Percentiles rank a stretch among this genome's conserved stretches.
These are phyloP conservation scores for Lachnellula cervina DNA, from an alignment of 2,329 filamentous ascomycete species.

Conservation along the genomic window DNA sequence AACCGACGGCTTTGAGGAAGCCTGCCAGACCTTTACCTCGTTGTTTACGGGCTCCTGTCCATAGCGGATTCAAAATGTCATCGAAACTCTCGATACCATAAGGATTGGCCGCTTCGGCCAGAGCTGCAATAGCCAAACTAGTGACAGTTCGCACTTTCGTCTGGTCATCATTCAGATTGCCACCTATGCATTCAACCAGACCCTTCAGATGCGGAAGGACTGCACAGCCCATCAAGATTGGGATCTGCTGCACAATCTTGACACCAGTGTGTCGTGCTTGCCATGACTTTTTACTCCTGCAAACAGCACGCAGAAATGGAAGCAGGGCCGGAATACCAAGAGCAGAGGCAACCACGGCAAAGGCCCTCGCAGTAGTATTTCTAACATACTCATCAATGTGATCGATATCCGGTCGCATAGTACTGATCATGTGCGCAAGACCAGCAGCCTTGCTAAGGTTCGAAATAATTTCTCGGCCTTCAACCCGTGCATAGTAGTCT, in stretches of 20 bases:
- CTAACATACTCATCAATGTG: slow-evolving; percentile 97
- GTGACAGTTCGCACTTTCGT: slow-evolving; percentile 97
- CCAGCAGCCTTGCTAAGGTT: slow-evolving; percentile 96
- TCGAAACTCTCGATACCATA: slow-evolving; percentile 99
- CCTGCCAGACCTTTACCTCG: slow-evolving; percentile 92
- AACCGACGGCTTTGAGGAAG: slow-evolving; percentile 95
- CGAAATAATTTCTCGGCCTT: slow-evolving; percentile 97
- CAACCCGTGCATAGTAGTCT: slow-evolving; percentile 97
- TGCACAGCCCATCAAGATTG: slow-evolving; percentile 97
- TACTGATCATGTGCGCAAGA: slow-evolving; percentile 97
- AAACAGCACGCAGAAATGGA: slow-evolving; percentile 92
- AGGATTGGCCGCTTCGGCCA: slow-evolving; percentile 93
- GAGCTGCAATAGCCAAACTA: slow-evolving; percentile 85
- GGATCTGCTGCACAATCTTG: slow-evolving; percentile 98
- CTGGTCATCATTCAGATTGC: slow-evolving; percentile 95
- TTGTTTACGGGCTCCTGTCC: slow-evolving; percentile 81
- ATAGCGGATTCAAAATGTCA: slow-evolving; percentile 92
- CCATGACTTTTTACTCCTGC: slow-evolving; percentile 98
- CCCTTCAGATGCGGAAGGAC: slow-evolving; percentile 94
- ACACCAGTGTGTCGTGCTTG: slow-evolving; percentile 96
- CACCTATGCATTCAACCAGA: slow-evolving; percentile 91
- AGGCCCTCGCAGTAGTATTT: slow-evolving; percentile 94
- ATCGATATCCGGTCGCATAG: slow-evolving; percentile 97
- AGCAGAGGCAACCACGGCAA: slow-evolving; percentile 93
- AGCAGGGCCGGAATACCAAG: slow-evolving; percentile 92